Percentiles rank a stretch among this genome's conserved stretches.
Evolutionary conservation across 1,284 basidiomycete species (phyloP).

Genomic region (Psilocybe mexicana): DNA sequence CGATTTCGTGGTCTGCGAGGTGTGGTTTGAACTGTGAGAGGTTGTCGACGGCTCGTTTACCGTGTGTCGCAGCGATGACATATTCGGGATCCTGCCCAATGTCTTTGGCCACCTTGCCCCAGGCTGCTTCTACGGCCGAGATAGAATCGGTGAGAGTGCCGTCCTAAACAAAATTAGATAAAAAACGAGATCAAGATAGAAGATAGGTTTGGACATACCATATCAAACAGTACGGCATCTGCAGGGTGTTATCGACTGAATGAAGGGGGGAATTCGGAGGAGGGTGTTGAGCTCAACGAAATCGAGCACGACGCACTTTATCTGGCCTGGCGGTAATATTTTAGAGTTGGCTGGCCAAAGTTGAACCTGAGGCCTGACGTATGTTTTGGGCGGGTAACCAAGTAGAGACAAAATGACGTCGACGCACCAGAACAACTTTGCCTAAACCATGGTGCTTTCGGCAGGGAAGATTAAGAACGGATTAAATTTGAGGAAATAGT

Average conservation of each 20-base stretch:
- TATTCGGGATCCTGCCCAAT: constrained; percentile 65
- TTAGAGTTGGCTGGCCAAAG: neutral
- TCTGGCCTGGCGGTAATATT: neutral
- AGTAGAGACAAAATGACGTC: neutral
- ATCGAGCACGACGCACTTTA: neutral
- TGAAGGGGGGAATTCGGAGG: neutral
- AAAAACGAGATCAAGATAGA: constrained; percentile 19
- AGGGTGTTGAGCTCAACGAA: neutral
- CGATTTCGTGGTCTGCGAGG: constrained; percentile 63
- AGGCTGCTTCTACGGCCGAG: constrained; percentile 76
- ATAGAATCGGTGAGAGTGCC: constrained; percentile 78
- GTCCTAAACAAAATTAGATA: constrained; percentile 42
- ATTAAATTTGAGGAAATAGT: too few relatives aligned
- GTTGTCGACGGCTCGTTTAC: constrained; percentile 72
- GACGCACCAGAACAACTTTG: neutral
- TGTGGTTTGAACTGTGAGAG: constrained; percentile 59
- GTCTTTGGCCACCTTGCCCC: constrained; percentile 73
- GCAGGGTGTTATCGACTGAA: constrained; percentile 8
- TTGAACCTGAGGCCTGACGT: neutral
- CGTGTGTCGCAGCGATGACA: constrained; percentile 75
- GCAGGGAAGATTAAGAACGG: too few relatives aligned
- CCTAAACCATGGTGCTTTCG: too few relatives aligned
- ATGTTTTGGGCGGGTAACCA: neutral
- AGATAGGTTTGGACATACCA: constrained; percentile 45
- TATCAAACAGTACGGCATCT: constrained; percentile 74